Percentiles rank a stretch among this genome's conserved stretches.
phyloP scores from a whole-genome alignment of 2,329 filamentous ascomycete genomes.

The Monosporascus sp. region DNA sequence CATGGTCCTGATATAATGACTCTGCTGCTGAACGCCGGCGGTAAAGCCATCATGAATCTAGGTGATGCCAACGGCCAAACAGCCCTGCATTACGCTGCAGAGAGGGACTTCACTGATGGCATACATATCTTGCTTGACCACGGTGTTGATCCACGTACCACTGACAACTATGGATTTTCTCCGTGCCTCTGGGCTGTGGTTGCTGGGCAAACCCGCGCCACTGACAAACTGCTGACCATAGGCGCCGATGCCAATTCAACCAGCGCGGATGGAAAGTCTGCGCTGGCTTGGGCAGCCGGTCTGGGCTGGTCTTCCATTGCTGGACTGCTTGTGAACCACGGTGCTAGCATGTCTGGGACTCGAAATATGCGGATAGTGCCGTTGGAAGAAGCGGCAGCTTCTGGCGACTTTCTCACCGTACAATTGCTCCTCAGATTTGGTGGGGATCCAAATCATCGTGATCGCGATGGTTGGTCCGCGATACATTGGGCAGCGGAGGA shows the following conservation, averaged over 20 bases:
- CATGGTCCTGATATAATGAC: too few relatives aligned
- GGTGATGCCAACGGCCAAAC: too few relatives aligned
- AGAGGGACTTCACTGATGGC: conserved; percentile 12
- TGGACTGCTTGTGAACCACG: conserved; percentile 3
- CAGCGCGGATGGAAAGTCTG: conserved; percentile 17
- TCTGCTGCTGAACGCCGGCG: too few relatives aligned
- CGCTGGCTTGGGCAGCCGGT: conserved; percentile 16
- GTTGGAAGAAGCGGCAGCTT: too few relatives aligned
- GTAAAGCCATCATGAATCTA: too few relatives aligned
- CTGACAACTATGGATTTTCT: conserved; percentile 18
- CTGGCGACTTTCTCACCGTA: not conserved
- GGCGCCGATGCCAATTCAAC: conserved; percentile 12
- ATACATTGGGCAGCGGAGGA: too few relatives aligned
- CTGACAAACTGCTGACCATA: conserved; percentile 1
- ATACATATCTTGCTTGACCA: conserved; percentile 12
- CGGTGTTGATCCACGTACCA: conserved; percentile 10
- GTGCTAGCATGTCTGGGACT: not conserved
- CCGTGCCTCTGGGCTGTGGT: conserved; percentile 19
- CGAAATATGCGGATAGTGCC: too few relatives aligned
- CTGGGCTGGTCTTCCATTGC: conserved; percentile 10
- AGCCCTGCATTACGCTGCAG: conserved; percentile 18
- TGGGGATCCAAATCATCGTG: not conserved
- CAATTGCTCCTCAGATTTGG: not conserved
- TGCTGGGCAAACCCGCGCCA: conserved; percentile 12
- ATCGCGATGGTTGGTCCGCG: too few relatives aligned